phyloP scores from a whole-genome alignment of 2,329 filamentous ascomycete species.

The Colletotrichum sp. region DNA sequence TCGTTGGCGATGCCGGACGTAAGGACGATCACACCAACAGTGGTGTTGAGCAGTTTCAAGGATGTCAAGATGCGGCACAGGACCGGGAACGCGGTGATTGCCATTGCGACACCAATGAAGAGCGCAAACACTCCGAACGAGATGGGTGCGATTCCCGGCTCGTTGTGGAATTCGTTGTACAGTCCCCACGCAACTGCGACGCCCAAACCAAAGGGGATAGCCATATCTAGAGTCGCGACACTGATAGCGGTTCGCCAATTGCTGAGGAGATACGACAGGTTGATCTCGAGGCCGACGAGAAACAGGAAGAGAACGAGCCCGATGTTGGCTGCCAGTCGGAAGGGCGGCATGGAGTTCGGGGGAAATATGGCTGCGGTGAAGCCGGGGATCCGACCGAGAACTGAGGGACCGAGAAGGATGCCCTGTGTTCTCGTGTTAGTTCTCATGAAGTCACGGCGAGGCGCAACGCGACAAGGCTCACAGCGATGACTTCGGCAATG shows the following conservation, averaged over 20 bases:
- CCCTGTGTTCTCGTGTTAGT: constrained; percentile 64
- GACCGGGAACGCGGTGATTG: constrained; percentile 88
- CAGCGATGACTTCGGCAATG: constrained; percentile 83
- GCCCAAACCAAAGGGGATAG: constrained; percentile 82
- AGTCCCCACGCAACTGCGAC: constrained; percentile 82
- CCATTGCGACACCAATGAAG: constrained; percentile 92
- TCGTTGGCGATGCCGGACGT: constrained; percentile 94
- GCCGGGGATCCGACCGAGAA: constrained; percentile 84
- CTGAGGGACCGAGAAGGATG: constrained; percentile 83
- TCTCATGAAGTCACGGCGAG: neutral
- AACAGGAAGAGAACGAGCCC: constrained; percentile 87
- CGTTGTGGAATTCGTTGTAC: constrained; percentile 71
- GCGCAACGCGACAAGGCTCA: neutral
- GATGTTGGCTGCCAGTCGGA: constrained; percentile 81
- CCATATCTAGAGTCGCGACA: constrained; percentile 81
- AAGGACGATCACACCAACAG: constrained; percentile 86
- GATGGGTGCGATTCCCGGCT: constrained; percentile 44
- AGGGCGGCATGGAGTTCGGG: constrained; percentile 71
- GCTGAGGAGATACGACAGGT: constrained; percentile 75
- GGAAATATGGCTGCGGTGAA: constrained; percentile 83
- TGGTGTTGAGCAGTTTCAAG: constrained; percentile 81
- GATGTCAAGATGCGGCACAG: constrained; percentile 93
- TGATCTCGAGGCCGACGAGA: constrained; percentile 85
- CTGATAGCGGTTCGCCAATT: constrained; percentile 83
- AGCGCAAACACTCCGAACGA: constrained; percentile 61